Percentiles rank a stretch among this genome's conserved stretches.
Evolutionary conservation across 2,329 filamentous ascomycete species (phyloP).

Genomic region (Arthrobotrys megalospora): DNA sequence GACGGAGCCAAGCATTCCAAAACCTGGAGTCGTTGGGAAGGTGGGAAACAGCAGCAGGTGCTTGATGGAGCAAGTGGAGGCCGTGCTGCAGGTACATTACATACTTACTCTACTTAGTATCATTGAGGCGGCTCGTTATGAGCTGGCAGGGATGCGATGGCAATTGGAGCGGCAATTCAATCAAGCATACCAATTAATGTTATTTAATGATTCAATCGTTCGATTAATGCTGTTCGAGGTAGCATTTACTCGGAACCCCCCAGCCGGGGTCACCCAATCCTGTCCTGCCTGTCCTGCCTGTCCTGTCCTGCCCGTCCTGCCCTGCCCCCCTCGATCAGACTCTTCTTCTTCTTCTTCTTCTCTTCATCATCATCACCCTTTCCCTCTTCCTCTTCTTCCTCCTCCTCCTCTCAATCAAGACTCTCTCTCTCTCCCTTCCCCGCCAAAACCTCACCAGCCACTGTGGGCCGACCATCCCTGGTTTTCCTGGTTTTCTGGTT

Average conservation of each 20-base stretch:
- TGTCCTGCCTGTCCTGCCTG: background rate
- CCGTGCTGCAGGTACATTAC: slow-evolving; percentile 15
- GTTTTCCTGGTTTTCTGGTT: slow-evolving; percentile 35
- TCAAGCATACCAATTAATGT: slow-evolving; percentile 5
- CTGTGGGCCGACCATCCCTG: slow-evolving; percentile 41
- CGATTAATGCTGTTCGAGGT: background rate
- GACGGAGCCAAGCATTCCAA: slow-evolving; percentile 11
- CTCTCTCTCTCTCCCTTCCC: background rate
- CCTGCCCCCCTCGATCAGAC: background rate
- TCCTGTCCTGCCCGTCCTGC: background rate
- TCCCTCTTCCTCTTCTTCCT: slow-evolving; percentile 15
- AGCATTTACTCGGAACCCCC: slow-evolving; percentile 10
- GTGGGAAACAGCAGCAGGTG: background rate
- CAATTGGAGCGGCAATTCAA: slow-evolving; percentile 7
- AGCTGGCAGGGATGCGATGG: background rate
- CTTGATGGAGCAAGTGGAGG: slow-evolving; percentile 1
- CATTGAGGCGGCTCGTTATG: slow-evolving; percentile 1
- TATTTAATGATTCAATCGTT: no score
- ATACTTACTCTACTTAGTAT: background rate
- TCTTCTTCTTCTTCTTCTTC: slow-evolving; percentile 12
- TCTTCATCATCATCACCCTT: slow-evolving; percentile 3
- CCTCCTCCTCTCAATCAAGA: background rate
- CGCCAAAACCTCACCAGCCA: background rate
- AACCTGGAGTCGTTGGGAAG: background rate
- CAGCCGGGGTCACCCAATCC: background rate